A percentile compares a stretch with the other conserved stretches of the same genome.
These are phyloP conservation scores for Arbutus unedo DNA, from an alignment of 148 eudicot genomes.

Conservation along the genomic window DNA sequence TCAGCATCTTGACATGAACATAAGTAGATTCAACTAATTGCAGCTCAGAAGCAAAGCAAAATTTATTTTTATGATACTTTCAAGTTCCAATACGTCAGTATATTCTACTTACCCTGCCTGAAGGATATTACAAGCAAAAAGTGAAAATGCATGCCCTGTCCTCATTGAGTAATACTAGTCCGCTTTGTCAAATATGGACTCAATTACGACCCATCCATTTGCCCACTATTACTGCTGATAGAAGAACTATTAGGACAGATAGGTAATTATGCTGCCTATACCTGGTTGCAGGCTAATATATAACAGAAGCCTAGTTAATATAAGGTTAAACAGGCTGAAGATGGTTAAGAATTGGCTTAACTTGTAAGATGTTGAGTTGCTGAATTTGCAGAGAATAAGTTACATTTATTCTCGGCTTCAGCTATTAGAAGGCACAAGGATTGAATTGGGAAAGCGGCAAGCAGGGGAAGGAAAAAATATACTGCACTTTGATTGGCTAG, in stretches of 20 bases:
- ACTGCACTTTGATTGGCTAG: neutral
- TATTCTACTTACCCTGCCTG: neutral
- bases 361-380: neutral
- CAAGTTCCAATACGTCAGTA: neutral
- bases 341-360: neutral
- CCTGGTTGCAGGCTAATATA: neutral
- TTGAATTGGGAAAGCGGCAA: neutral
- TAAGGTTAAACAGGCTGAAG: neutral
- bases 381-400: neutral
- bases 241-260: neutral
- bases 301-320: neutral
- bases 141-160: neutral
- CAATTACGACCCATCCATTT: neutral
- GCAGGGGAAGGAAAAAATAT: neutral
- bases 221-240: neutral
- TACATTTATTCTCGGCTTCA: neutral
- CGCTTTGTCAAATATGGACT: neutral
- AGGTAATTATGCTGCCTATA: neutral
- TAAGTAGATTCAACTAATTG: neutral
- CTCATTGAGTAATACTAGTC: neutral
- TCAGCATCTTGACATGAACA: constrained; percentile 9
- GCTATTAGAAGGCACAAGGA: neutral
- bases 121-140: neutral
- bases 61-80: neutral
- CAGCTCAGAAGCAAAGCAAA: neutral